Percentiles rank a stretch among this genome's conserved stretches.
These are phyloP conservation scores for Serendipita sp. DNA, from an alignment of 768 basidiomycete species.

Conservation along the genomic window DNA sequence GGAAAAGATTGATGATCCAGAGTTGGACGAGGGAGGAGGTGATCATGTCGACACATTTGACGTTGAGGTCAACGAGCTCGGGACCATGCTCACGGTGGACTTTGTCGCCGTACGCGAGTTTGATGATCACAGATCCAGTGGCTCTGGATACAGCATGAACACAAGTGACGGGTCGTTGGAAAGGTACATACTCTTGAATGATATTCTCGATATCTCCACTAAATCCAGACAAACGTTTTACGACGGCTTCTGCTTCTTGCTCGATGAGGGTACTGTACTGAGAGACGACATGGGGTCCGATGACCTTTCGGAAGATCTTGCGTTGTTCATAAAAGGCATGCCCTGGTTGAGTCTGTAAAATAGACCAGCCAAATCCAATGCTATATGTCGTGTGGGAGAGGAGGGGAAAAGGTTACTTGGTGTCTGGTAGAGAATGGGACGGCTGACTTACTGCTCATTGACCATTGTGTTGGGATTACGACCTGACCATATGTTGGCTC, in stretches of 20 bases:
- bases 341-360: neutral
- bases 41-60: neutral
- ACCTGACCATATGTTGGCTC: neutral
- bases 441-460: neutral
- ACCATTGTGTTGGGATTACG: neutral
- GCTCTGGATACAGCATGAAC: too few relatives aligned
- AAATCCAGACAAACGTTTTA: neutral
- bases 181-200: too few relatives aligned
- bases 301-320: neutral
- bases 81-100: neutral
- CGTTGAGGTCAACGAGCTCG: neutral
- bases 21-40: neutral
- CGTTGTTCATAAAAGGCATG: neutral
- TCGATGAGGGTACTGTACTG: neutral
- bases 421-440: neutral
- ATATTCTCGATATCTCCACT: too few relatives aligned
- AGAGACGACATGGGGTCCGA: neutral
- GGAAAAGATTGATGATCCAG: neutral
- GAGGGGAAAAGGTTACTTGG: neutral
- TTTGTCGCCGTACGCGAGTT: neutral
- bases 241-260: neutral
- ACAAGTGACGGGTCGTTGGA: too few relatives aligned
- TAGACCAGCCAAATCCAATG: neutral
- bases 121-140: neutral
- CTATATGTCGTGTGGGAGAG: neutral